Evolutionary conservation across 306 rosid genomes (phyloP), one percentile per base, ranked within the genome.

Genomic region (Citrullus mucosospermus): DNA sequence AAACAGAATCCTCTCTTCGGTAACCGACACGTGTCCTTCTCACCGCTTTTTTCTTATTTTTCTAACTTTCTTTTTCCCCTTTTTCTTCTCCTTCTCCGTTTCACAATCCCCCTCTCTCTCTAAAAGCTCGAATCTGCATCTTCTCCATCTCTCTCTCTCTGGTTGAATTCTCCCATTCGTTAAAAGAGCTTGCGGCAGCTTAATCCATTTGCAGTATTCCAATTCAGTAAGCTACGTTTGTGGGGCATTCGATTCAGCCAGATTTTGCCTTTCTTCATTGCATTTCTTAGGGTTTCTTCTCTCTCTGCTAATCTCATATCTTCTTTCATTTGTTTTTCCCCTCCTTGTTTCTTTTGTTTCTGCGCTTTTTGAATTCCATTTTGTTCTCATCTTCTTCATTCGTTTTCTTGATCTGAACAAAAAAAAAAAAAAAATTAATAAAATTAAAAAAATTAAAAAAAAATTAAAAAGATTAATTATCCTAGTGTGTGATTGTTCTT

Each of bases 11-110:
- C 9, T 76, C 10, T 20, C 50, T 16, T 9, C 43, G 9, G 68
- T 43, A 6, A 71, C 67, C 79, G 83, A 73, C 97, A 85, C 92
- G 90, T 89, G 92, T 84, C 80, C 62, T 76, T 46, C 32, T n/a
- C 78, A 1, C 79, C 41, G 12, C 3, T 60, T 87, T 78, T 76
- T 18, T n/a, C 50, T 5, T 56, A 17, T 6, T 10, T 14, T 65
- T 50, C 54, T 4, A 20, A 6, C 56, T 41, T 50, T 2, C 3
- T 9, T 34, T 17, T 5, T 62, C n/a, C 39, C 51, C 46, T n/a
- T 55, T 17, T 39, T 6, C 48, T 12, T 68, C 62, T 58, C 44
- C 75, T 63, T 12, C 18, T 22, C 77, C 46, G 44, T 66, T 55
- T 48, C 18, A 46, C 73, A 38, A 79, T 16, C 8, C 62, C 55